Evolutionary conservation across 164 flowering plant genomes (phyloP), one percentile per base, ranked within the genome.

Genomic region (Tinospora cordifolia): DNA sequence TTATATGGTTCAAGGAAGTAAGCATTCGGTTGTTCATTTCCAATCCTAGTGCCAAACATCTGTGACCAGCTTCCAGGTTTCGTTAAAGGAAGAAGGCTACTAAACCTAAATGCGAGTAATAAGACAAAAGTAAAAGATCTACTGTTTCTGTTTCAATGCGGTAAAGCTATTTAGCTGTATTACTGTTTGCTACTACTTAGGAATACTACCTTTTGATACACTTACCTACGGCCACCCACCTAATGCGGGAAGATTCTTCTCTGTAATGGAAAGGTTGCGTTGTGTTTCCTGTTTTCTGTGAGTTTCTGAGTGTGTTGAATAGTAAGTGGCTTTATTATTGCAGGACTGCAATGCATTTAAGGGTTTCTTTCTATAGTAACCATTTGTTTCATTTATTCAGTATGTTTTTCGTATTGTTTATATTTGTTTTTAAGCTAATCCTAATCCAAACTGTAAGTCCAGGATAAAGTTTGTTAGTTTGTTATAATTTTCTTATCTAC

Each of bases 161-260:
- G 68, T 15, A 27, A 63, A 22, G n/a, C 8, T 19, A 15, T 21
- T 5, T 22, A n/a, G 21, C 25, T n/a, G 68, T 25, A 39, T 2
- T 40, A 3, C 41, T 65, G 47, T 38, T 30, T 30, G 2, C 36
- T 30, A 38, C 24, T 17, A 65, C 49, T n/a, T 65, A 27, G 67
- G 49, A 65, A 49, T 65, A 65, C 68, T 60, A 24, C 63, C 46
- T 11, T 39, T 65, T 22, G 13, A 65, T 65, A 65, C 68, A 65
- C 22, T 39, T 65, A 10, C 51, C 49, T 41, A 65, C 47, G 22
- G 24, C 24, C 13, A 21, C 22, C 68, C 11, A 65, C 66, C n/a
- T 51, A 54, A n/a, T 54, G 30, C 36, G 6, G 63, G 10, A 60
- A 24, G 36, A 24, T 60, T 65, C 26, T 40, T 38, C 59, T n/a